Percentiles rank a stretch among this genome's conserved stretches.
Conservation (phyloP, 2,329 filamentous ascomycete genomes). For the Didymella arachidicola region DNA sequence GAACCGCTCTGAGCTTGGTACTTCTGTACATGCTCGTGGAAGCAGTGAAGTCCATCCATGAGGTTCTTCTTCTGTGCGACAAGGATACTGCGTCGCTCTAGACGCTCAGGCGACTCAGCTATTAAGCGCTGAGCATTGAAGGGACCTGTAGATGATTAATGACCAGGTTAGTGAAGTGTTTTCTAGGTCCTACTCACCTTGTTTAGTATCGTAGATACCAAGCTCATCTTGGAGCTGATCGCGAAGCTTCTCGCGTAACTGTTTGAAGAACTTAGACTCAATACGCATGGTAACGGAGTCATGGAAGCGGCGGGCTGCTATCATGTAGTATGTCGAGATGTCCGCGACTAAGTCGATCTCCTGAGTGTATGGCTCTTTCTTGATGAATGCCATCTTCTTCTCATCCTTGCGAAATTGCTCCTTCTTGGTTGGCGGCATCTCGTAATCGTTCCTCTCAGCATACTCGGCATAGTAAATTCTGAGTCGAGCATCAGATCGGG, state of each 20-base stretch:
- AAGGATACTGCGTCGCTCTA: slow-evolving; percentile 35
- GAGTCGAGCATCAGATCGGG: slow-evolving; percentile 38
- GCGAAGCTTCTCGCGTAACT: slow-evolving; percentile 30
- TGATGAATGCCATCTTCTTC: slow-evolving; percentile 50
- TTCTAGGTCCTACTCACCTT: slow-evolving; percentile 28
- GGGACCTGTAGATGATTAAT: slow-evolving; percentile 10
- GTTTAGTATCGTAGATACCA: slow-evolving; percentile 27
- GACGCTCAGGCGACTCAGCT: slow-evolving; percentile 45
- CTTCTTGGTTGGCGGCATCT: slow-evolving; percentile 32
- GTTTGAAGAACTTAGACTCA: slow-evolving; percentile 47
- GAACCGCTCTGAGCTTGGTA: slow-evolving; percentile 1
- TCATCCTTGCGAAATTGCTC: slow-evolving; percentile 38
- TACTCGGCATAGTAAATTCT: slow-evolving; percentile 34
- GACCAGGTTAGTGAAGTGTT: too few species aligned
- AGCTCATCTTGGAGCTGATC: slow-evolving; percentile 39
- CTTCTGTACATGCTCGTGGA: slow-evolving; percentile 22
- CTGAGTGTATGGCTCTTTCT: slow-evolving; percentile 63
- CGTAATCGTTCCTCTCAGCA: slow-evolving; percentile 27
- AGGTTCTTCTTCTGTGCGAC: slow-evolving; percentile 39
- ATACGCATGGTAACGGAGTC: slow-evolving; percentile 59
- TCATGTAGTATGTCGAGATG: slow-evolving; percentile 73
- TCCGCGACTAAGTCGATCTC: slow-evolving; percentile 71
- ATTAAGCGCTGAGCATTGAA: slow-evolving; percentile 33
- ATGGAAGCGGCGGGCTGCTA: slow-evolving; percentile 70
- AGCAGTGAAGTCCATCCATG: slow-evolving; percentile 33